Conservation (phyloP, 1,284 basidiomycete genomes). For the Xerocomus nothofagi region DNA sequence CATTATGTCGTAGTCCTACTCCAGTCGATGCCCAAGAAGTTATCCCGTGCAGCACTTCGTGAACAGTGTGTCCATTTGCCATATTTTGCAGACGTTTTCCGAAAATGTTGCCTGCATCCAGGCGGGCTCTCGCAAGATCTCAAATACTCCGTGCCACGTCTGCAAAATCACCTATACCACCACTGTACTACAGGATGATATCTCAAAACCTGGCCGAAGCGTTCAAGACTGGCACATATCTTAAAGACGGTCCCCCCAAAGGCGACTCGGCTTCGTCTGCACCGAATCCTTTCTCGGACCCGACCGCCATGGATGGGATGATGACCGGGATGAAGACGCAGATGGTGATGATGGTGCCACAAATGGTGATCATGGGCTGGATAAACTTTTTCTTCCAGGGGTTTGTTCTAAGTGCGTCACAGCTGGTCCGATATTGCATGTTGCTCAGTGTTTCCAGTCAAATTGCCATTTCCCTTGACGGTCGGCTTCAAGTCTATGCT, state of each 20-base stretch:
- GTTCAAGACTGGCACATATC: constrained; percentile 75
- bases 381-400: constrained; percentile 99
- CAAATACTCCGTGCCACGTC: constrained; percentile 81
- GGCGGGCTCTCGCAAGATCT: constrained; percentile 82
- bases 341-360: constrained; percentile 97
- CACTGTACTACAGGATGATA: constrained; percentile 72
- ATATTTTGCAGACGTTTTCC: neutral
- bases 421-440: neutral
- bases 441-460: constrained; percentile 56
- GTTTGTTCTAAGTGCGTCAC: constrained; percentile 88
- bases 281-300: constrained; percentile 81
- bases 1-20: constrained; percentile 92
- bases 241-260: constrained; percentile 81
- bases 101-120: constrained; percentile 34
- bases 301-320: constrained; percentile 94
- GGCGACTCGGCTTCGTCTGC: constrained; percentile 56
- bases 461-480: constrained; percentile 95
- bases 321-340: constrained; percentile 99
- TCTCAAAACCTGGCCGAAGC: constrained; percentile 71
- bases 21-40: constrained; percentile 83
- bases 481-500: constrained; percentile 99
- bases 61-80: constrained; percentile 77
- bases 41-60: constrained; percentile 74
- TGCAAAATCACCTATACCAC: constrained; percentile 79
- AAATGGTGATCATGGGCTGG: constrained; percentile 99